Percentiles rank a stretch among this genome's conserved stretches.
phyloP scores from a whole-genome alignment of 2,329 filamentous ascomycete genomes.

The Colletotrichum tabaci region DNA sequence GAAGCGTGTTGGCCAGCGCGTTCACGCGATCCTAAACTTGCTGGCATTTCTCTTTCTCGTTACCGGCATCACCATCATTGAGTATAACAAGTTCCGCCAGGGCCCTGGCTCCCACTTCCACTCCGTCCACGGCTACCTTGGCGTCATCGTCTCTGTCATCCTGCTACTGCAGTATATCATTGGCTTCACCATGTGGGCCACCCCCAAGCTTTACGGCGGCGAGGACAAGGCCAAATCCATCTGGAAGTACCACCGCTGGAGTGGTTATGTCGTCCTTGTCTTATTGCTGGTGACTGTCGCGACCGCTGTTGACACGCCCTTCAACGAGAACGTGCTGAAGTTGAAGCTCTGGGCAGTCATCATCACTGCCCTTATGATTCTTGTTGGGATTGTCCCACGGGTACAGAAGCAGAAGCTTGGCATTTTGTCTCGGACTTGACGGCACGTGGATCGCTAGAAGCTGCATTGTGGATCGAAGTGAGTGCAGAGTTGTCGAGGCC shows the following conservation, averaged over 20 bases:
- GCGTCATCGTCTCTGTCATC: conserved; percentile 80
- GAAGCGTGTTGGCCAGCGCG: conserved; percentile 73
- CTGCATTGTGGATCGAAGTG: background rate
- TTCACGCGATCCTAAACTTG: conserved; percentile 81
- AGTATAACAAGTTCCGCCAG: conserved; percentile 85
- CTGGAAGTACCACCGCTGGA: conserved; percentile 90
- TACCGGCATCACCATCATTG: conserved; percentile 79
- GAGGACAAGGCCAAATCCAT: conserved; percentile 84
- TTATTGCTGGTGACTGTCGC: conserved; percentile 81
- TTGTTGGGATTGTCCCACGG: conserved; percentile 82
- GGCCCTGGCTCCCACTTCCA: conserved; percentile 78
- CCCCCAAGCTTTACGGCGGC: conserved; percentile 82
- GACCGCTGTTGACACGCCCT: conserved; percentile 83
- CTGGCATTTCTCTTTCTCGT: conserved; percentile 74
- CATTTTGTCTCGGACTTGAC: conserved; percentile 40
- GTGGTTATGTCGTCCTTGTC: conserved; percentile 81
- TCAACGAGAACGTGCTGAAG: conserved; percentile 76
- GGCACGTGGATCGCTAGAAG: background rate
- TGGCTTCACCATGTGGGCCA: conserved; percentile 86
- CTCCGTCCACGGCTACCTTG: conserved; percentile 85
- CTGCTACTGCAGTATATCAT: conserved; percentile 82
- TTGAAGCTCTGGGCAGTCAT: conserved; percentile 84
- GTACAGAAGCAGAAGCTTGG: conserved; percentile 89
- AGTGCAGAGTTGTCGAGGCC: background rate
- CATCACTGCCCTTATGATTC: conserved; percentile 74